These are phyloP conservation scores for Wickerhamomyces sp. DNA, from an alignment of 1,139 yeast genomes.

Conservation along the genomic window DNA sequence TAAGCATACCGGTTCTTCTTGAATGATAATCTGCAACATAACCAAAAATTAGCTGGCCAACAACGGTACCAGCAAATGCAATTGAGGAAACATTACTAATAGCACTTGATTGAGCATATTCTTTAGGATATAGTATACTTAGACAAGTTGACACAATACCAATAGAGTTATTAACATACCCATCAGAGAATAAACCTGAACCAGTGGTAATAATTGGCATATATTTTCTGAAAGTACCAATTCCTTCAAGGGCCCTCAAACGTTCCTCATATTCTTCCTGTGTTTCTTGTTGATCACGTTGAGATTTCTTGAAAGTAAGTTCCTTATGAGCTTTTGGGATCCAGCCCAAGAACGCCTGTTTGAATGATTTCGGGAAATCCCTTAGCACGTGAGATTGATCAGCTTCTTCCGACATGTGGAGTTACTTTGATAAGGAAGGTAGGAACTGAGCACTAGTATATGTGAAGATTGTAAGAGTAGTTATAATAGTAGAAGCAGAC, in stretches of 20 bases:
- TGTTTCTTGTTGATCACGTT: conserved; percentile 11
- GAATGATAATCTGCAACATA: conserved; percentile 72
- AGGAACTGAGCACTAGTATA: not conserved
- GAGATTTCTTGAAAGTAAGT: conserved; percentile 32
- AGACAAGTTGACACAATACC: conserved; percentile 73
- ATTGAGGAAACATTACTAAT: conserved; percentile 79
- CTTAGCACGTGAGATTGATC: conserved; percentile 27
- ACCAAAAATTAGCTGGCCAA: conserved; percentile 83
- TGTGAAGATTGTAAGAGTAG: too few relatives aligned
- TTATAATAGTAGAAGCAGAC: too few relatives aligned
- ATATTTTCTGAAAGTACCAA: conserved; percentile 25
- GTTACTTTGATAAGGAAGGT: not conserved
- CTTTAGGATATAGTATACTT: conserved; percentile 54
- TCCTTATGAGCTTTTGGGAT: conserved; percentile 32
- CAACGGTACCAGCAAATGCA: conserved; percentile 86
- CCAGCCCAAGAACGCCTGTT: conserved; percentile 38
- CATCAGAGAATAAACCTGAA: conserved; percentile 88
- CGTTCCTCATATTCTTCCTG: conserved; percentile 28
- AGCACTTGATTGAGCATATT: conserved; percentile 59
- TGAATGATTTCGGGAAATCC: conserved; percentile 44
- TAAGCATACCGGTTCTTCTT: conserved; percentile 76
- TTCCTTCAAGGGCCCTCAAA: conserved; percentile 25
- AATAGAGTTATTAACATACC: conserved; percentile 81
- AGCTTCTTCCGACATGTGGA: not conserved
- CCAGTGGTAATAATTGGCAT: conserved; percentile 88